Evolutionary conservation across 2,329 filamentous ascomycete species (phyloP).

Genomic region (Fusarium domesticum): DNA sequence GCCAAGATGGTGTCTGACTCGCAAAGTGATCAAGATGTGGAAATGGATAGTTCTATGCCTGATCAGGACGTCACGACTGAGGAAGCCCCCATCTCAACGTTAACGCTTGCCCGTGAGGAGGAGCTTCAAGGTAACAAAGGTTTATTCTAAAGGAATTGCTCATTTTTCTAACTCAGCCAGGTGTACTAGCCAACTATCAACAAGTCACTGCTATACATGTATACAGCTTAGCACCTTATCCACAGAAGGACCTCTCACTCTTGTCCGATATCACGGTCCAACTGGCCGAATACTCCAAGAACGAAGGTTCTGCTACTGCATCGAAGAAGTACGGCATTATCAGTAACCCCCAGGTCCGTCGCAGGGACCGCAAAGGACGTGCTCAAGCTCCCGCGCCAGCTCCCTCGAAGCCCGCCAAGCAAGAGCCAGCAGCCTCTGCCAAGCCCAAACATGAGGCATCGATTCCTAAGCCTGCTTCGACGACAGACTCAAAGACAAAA

Average conservation of each 20-base stretch:
- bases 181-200: conserved; percentile 64
- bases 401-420: conserved; percentile 23
- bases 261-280: conserved; percentile 69
- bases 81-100: conserved; percentile 51
- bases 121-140: conserved; percentile 58
- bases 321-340: conserved; percentile 70
- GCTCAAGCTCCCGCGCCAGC: conserved; percentile 26
- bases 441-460: conserved; percentile 25
- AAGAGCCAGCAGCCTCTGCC: conserved; percentile 16
- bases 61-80: conserved; percentile 47
- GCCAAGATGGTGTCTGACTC: conserved; percentile 46
- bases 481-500: conserved; percentile 24
- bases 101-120: conserved; percentile 71
- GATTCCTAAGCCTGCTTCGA: conserved; percentile 4
- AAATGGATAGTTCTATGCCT: conserved; percentile 65
- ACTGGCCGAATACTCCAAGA: conserved; percentile 51
- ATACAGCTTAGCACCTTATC: conserved; percentile 75
- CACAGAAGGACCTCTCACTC: conserved; percentile 65
- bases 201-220: conserved; percentile 77
- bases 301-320: conserved; percentile 57
- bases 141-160: conserved; percentile 5
- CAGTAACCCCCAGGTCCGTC: conserved; percentile 64
- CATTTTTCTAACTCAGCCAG: conserved; percentile 40
- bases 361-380: conserved; percentile 43
- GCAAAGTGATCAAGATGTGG: conserved; percentile 60